Conservation (phyloP, 2,329 filamentous ascomycete species). For the Botrytis elliptica region DNA sequence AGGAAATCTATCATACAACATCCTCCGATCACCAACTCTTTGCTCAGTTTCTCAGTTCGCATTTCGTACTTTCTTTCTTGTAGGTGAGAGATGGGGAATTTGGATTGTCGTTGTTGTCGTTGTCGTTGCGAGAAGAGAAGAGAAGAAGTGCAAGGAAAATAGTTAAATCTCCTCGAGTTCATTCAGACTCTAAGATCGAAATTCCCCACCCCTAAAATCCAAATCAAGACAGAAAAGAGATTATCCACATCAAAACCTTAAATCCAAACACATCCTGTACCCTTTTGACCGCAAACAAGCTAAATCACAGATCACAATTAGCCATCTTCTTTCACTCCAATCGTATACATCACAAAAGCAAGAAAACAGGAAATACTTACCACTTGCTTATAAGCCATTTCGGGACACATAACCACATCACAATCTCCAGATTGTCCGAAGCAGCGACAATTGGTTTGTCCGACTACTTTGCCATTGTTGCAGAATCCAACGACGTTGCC, state of each 20-base stretch:
- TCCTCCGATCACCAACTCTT: background rate
- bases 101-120: background rate
- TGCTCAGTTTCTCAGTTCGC: background rate
- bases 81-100: background rate
- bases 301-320: background rate
- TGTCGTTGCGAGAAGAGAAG: background rate
- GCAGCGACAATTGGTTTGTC: constrained; percentile 1
- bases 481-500: background rate
- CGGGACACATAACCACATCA: background rate
- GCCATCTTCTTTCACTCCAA: background rate
- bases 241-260: background rate
- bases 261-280: background rate
- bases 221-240: background rate
- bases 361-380: background rate
- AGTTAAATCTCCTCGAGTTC: background rate
- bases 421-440: background rate
- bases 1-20: background rate
- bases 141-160: background rate
- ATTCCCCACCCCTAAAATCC: background rate
- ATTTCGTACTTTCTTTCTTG: background rate
- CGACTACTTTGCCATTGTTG: background rate
- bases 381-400: background rate
- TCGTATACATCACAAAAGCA: background rate
- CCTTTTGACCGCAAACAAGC: background rate
- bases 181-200: background rate